Conservation (phyloP, 2,329 filamentous ascomycete species). For the Microsporum canis region DNA sequence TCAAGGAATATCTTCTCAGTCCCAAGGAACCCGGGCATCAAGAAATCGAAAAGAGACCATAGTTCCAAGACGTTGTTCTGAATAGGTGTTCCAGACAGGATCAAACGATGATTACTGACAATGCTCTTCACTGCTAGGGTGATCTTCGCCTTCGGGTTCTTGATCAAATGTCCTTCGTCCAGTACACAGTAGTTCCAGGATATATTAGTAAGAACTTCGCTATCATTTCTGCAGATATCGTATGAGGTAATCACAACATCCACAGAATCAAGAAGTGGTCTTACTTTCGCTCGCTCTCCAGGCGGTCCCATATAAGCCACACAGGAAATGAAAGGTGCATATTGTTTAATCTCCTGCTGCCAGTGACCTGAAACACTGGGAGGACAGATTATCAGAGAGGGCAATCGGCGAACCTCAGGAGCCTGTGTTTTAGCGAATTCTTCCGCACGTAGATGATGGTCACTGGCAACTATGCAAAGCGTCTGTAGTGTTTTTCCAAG, state of each 20-base stretch:
- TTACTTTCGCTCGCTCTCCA: constrained; percentile 61
- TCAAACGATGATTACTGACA: constrained; percentile 83
- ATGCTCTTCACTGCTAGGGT: constrained; percentile 85
- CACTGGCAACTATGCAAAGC: constrained; percentile 92
- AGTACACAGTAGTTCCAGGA: constrained; percentile 97
- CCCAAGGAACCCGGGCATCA: constrained; percentile 96
- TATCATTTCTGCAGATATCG: constrained; percentile 92
- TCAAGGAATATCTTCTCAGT: constrained; percentile 96
- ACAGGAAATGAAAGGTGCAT: constrained; percentile 84
- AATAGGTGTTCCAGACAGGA: constrained; percentile 91
- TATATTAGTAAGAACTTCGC: constrained; percentile 68
- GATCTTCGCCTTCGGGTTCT: constrained; percentile 96
- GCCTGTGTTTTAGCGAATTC: constrained; percentile 76
- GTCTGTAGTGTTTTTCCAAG: constrained; percentile 96
- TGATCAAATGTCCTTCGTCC: constrained; percentile 96
- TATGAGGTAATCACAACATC: constrained; percentile 97
- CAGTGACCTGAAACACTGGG: constrained; percentile 94
- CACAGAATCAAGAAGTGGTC: constrained; percentile 58
- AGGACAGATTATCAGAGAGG: constrained; percentile 90
- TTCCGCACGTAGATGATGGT: constrained; percentile 86
- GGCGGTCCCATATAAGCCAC: constrained; percentile 88
- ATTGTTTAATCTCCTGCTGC: constrained; percentile 95
- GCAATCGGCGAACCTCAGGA: constrained; percentile 64
- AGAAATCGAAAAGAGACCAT: constrained; percentile 96
- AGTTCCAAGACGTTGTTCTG: constrained; percentile 96